These are phyloP conservation scores for Ichthyophthirius multifiliis DNA, from an alignment of 169 alveolate genomes.

Conservation along the genomic window DNA sequence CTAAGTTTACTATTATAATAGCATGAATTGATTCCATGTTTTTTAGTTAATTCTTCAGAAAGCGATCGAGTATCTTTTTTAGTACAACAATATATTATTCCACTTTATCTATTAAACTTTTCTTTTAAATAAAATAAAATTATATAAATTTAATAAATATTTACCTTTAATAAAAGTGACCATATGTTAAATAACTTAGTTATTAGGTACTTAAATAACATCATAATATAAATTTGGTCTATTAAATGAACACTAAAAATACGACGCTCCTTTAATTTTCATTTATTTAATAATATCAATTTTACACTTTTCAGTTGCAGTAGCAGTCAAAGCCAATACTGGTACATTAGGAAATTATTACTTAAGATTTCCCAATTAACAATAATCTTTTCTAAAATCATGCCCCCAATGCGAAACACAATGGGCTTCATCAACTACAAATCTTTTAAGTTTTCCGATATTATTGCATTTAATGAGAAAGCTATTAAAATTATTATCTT, in stretches of 20 bases:
- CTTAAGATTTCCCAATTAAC: constrained; percentile 85
- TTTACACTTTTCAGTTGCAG: constrained; percentile 95
- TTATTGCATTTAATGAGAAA: constrained; percentile 71
- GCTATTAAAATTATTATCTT: neutral
- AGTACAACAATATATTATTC: constrained; percentile 94
- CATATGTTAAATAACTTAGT: constrained; percentile 68
- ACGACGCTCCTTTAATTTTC: constrained; percentile 72
- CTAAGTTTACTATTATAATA: constrained; percentile 86
- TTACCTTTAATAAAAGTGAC: constrained; percentile 54
- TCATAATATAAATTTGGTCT: constrained; percentile 90
- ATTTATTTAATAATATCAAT: constrained; percentile 90
- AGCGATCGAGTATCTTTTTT: constrained; percentile 93
- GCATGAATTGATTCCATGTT: constrained; percentile 72
- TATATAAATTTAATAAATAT: neutral
- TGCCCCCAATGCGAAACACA: constrained; percentile 99
- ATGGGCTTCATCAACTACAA: constrained; percentile 99
- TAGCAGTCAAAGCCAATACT: constrained; percentile 95
- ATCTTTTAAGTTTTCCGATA: constrained; percentile 83
- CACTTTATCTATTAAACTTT: constrained; percentile 62
- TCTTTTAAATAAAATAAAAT: neutral
- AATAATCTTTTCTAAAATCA: constrained; percentile 97
- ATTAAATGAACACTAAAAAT: constrained; percentile 86
- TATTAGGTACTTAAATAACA: constrained; percentile 59
- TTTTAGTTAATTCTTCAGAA: constrained; percentile 80
- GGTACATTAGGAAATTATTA: constrained; percentile 92